These are phyloP conservation scores for Agaricales sp. DNA, from an alignment of 1,284 basidiomycete species.

Conservation along the genomic window DNA sequence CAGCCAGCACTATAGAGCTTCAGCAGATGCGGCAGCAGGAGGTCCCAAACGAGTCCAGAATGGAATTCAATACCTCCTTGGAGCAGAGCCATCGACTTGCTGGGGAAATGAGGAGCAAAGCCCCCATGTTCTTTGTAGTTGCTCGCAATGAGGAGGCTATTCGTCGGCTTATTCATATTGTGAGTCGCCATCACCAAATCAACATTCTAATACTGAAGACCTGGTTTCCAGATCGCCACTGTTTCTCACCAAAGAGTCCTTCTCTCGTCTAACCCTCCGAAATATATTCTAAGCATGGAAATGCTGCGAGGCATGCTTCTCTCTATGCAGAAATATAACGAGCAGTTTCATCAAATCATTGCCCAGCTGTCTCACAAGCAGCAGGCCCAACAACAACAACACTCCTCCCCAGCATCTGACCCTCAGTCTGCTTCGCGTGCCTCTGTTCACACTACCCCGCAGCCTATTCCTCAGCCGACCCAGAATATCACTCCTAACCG, in stretches of 20 bases:
- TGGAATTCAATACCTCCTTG: slow-evolving; percentile 38
- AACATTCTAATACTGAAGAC: too few species aligned
- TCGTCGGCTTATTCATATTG: slow-evolving; percentile 40
- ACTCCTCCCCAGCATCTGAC: slow-evolving; percentile 10
- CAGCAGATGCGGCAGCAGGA: slow-evolving; percentile 21
- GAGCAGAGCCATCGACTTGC: slow-evolving; percentile 34
- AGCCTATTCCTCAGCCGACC: slow-evolving; percentile 10
- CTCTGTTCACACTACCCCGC: slow-evolving; percentile 19
- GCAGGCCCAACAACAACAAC: slow-evolving; percentile 9
- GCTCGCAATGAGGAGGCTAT: slow-evolving; percentile 35
- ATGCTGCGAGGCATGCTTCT: slow-evolving; percentile 35
- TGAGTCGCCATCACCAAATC: slow-evolving; percentile 28
- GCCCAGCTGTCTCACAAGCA: slow-evolving; percentile 8
- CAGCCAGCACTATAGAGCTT: slow-evolving; percentile 15
- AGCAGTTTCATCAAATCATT: slow-evolving; percentile 24
- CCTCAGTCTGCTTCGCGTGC: slow-evolving; percentile 12
- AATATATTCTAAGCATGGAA: slow-evolving; percentile 36
- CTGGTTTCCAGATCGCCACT: slow-evolving; percentile 39
- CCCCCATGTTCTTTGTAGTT: slow-evolving; percentile 36
- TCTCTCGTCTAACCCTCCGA: slow-evolving; percentile 31
- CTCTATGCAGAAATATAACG: slow-evolving; percentile 31
- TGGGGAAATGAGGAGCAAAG: slow-evolving; percentile 35
- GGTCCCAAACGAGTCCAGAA: slow-evolving; percentile 40
- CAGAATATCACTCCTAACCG: slow-evolving; percentile 4
- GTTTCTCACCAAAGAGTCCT: slow-evolving; percentile 41